Conservation (phyloP, 495 filamentous ascomycete genomes). For the Aspergillus ellipticus region DNA sequence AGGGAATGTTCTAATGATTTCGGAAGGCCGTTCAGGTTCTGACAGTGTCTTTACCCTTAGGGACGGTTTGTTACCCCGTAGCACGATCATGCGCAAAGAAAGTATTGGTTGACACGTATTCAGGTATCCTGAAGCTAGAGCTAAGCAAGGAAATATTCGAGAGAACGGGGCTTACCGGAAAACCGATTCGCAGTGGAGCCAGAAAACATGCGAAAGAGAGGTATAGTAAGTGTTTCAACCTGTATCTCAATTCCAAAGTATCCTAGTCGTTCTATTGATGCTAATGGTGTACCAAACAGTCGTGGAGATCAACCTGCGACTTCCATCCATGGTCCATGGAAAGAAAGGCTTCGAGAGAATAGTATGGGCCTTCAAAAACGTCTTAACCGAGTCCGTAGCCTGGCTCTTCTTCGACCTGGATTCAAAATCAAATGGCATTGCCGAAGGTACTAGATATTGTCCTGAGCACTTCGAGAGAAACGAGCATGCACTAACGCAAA, state of each 20-base stretch:
- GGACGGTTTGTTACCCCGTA: constrained; percentile 54
- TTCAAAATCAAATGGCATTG: constrained; percentile 13
- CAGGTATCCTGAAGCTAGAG: constrained; percentile 70
- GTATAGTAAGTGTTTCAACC: constrained; percentile 40
- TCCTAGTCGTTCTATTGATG: neutral
- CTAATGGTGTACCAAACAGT: constrained; percentile 40
- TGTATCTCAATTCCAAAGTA: neutral
- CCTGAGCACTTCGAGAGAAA: neutral
- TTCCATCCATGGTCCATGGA: constrained; percentile 80
- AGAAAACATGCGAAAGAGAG: constrained; percentile 58
- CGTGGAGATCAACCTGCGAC: constrained; percentile 75
- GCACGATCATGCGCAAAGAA: neutral
- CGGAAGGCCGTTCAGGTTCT: constrained; percentile 73
- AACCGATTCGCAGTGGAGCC: constrained; percentile 56
- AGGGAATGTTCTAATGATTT: constrained; percentile 91
- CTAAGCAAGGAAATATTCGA: constrained; percentile 85
- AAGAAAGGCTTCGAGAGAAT: constrained; percentile 89
- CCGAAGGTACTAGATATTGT: constrained; percentile 24
- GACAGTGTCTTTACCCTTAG: constrained; percentile 75
- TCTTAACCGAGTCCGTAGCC: constrained; percentile 62
- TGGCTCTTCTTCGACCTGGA: constrained; percentile 79
- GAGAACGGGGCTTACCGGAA: constrained; percentile 75
- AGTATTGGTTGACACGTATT: constrained; percentile 4
- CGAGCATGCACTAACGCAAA: neutral
- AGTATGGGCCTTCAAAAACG: constrained; percentile 79